phyloP scores from a whole-genome alignment of 768 basidiomycete genomes.

The Solioccasus polychromus region DNA sequence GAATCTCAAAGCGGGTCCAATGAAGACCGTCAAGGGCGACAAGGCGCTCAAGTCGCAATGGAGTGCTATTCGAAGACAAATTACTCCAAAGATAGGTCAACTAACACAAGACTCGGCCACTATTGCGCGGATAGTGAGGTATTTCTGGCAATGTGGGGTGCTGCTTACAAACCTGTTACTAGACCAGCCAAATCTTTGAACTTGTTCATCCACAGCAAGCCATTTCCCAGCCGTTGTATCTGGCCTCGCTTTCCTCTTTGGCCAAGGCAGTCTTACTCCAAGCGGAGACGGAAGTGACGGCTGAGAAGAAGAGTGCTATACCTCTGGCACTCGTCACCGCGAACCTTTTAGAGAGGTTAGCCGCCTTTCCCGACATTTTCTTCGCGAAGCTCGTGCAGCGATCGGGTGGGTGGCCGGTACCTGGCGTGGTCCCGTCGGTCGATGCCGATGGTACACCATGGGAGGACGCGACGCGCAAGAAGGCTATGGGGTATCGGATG shows the following conservation, averaged over 20 bases:
- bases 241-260: conserved; percentile 81
- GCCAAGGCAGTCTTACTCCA: conserved; percentile 86
- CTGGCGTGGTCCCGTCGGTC: conserved; percentile 51
- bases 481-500: conserved; percentile 56
- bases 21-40: conserved; percentile 62
- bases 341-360: conserved; percentile 59
- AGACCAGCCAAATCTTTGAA: conserved; percentile 44
- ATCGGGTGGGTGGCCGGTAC: conserved; percentile 85
- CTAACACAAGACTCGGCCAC: conserved; percentile 66
- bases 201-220: conserved; percentile 35
- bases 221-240: conserved; percentile 48
- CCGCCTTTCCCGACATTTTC: conserved; percentile 68
- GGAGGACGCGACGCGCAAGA: conserved; percentile 39
- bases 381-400: conserved; percentile 84
- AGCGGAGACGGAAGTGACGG: conserved; percentile 90
- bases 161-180: conserved; percentile 10
- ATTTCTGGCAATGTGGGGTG: conserved; percentile 6
- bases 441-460: conserved; percentile 52
- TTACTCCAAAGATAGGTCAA: conserved; percentile 86
- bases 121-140: conserved; percentile 64
- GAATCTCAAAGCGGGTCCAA: conserved; percentile 61
- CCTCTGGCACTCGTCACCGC: conserved; percentile 76
- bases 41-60: conserved; percentile 56
- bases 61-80: conserved; percentile 68
- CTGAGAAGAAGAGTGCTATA: conserved; percentile 78